Evolutionary conservation across 106 monocot genomes (phyloP).

Genomic region (Ottelia alismoides): DNA sequence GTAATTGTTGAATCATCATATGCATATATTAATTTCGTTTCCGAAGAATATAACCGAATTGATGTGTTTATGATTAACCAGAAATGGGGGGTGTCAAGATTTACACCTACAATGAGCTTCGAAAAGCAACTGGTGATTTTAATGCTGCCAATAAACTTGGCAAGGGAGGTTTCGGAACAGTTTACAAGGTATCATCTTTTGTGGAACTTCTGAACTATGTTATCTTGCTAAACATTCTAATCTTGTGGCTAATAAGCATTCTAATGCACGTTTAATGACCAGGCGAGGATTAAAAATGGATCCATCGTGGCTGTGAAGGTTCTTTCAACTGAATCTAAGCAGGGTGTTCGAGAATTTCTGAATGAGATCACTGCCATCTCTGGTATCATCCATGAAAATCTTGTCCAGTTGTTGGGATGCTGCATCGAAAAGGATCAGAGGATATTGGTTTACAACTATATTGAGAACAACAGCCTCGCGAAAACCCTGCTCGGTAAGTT

Average conservation of each 20-base stretch:
- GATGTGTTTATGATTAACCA: too few relatives aligned
- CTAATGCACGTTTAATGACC: neutral
- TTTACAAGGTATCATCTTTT: slow-evolving; percentile 36
- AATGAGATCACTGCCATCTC: slow-evolving; percentile 53
- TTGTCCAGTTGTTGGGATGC: slow-evolving; percentile 48
- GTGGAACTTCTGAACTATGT: neutral
- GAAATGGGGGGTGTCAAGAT: slow-evolving; percentile 29
- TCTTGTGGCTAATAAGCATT: neutral
- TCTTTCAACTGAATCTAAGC: slow-evolving; percentile 55
- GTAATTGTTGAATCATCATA: too few relatives aligned
- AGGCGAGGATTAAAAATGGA: slow-evolving; percentile 74
- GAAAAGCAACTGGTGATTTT: slow-evolving; percentile 43
- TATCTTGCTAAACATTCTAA: neutral
- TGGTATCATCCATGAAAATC: slow-evolving; percentile 59
- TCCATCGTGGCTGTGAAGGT: slow-evolving; percentile 50
- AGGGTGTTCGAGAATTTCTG: slow-evolving; percentile 60
- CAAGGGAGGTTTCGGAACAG: slow-evolving; percentile 66
- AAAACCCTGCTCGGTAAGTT: slow-evolving; percentile 63
- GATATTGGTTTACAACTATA: slow-evolving; percentile 67
- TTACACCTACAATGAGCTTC: slow-evolving; percentile 45
- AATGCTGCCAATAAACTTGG: slow-evolving; percentile 47
- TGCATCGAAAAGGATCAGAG: slow-evolving; percentile 49
- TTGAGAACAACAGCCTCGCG: slow-evolving; percentile 75
- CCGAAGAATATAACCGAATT: too few relatives aligned
- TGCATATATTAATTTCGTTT: too few relatives aligned